Conservation (phyloP, 2,329 filamentous ascomycete genomes). For the Juglanconis sp. region DNA sequence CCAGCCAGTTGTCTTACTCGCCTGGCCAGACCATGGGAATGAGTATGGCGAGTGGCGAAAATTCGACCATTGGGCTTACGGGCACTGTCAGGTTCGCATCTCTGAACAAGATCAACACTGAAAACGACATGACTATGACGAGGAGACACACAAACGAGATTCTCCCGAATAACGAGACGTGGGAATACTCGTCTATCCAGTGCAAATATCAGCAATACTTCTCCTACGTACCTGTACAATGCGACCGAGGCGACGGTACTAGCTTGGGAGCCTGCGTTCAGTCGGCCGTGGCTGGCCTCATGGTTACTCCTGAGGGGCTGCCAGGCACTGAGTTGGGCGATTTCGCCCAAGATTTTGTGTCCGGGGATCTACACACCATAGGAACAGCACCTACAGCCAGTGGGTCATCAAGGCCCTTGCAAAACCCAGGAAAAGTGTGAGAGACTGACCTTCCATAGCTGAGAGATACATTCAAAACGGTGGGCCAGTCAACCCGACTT, state of each 20-base stretch:
- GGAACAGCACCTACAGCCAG: background rate
- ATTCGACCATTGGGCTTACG: background rate
- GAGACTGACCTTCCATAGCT: conserved; percentile 1
- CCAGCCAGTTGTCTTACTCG: conserved; percentile 3
- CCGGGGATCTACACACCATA: background rate
- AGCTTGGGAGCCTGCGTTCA: background rate
- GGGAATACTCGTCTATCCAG: conserved; percentile 20
- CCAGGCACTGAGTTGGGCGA: conserved; percentile 5
- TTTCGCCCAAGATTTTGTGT: conserved; percentile 5
- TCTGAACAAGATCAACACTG: conserved; percentile 3
- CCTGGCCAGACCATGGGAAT: conserved; percentile 2
- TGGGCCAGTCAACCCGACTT: background rate
- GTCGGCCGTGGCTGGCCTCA: background rate
- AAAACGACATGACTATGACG: background rate
- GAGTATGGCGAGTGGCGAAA: background rate
- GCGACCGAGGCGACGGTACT: background rate
- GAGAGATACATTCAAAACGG: conserved; percentile 6
- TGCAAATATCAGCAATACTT: conserved; percentile 16
- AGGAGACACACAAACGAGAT: background rate
- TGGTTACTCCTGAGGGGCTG: background rate
- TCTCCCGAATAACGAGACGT: background rate
- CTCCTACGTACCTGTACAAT: conserved; percentile 7
- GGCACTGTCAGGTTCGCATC: conserved; percentile 5
- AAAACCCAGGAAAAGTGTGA: background rate
- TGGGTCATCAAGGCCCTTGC: background rate